Percentiles rank a stretch among this genome's conserved stretches.
Evolutionary conservation across 331 rosid genomes (phyloP).

Genomic region (Dryas integrifolia): DNA sequence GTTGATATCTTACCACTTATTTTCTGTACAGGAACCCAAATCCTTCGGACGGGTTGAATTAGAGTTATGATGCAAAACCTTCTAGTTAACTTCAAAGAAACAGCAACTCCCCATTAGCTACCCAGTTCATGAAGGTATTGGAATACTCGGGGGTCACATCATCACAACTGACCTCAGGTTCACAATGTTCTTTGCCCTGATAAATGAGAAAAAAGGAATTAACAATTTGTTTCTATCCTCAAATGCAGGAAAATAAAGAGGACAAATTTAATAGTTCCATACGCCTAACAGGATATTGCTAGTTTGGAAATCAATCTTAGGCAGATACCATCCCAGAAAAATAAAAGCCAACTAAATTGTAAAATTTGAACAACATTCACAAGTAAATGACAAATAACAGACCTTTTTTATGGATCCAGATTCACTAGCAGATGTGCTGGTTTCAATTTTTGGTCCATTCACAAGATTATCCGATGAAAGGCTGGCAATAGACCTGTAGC

Average conservation of each 20-base stretch:
- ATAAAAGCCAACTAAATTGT: background rate
- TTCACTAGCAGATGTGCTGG: slow-evolving; percentile 53
- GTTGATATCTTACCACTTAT: slow-evolving; percentile 53
- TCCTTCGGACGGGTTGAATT: slow-evolving; percentile 65
- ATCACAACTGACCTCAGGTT: slow-evolving; percentile 30
- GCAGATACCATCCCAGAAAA: background rate
- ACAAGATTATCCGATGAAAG: slow-evolving; percentile 59
- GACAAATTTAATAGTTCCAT: background rate
- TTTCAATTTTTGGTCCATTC: slow-evolving; percentile 48
- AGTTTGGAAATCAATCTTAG: background rate
- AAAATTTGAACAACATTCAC: background rate
- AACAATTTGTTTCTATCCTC: background rate
- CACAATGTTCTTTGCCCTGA: slow-evolving; percentile 44
- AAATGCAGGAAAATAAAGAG: background rate
- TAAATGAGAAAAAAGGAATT: slow-evolving; percentile 5
- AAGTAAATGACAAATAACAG: slow-evolving; percentile 25
- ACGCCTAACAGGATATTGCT: background rate
- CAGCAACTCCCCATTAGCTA: slow-evolving; percentile 51
- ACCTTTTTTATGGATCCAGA: slow-evolving; percentile 63
- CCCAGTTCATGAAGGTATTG: slow-evolving; percentile 58
- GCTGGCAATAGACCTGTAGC: slow-evolving; percentile 52
- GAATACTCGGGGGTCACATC: slow-evolving; percentile 21
- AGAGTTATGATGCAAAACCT: slow-evolving; percentile 26
- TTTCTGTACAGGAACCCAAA: slow-evolving; percentile 58
- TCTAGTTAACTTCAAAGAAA: slow-evolving; percentile 34